Conservation (phyloP, 495 filamentous ascomycete genomes). For the Talaromyces ruber region DNA sequence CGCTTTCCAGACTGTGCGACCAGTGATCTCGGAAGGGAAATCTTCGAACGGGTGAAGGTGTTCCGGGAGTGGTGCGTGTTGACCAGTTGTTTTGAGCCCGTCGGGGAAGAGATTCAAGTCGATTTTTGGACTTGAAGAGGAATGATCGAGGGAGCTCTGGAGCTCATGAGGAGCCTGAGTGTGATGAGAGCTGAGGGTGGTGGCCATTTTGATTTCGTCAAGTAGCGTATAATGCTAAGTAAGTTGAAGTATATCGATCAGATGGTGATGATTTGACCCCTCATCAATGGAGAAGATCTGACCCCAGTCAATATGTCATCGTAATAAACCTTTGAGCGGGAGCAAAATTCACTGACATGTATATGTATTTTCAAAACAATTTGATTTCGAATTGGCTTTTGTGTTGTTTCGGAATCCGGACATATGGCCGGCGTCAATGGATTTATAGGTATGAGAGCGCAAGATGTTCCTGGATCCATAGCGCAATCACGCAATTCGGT, state of each 20-base stretch:
- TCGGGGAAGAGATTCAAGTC: constrained; percentile 38
- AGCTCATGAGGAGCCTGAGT: not conserved
- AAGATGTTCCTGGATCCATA: not conserved
- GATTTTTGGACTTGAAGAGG: not conserved
- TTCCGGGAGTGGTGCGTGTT: constrained; percentile 66
- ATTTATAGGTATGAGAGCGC: not conserved
- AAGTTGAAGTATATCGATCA: not conserved
- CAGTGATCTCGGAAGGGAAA: constrained; percentile 67
- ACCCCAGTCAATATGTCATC: not conserved
- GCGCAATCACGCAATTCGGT: not conserved
- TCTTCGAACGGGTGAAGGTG: constrained; percentile 56
- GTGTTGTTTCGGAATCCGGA: not conserved
- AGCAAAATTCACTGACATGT: not conserved
- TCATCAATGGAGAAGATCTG: not conserved
- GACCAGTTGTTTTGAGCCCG: constrained; percentile 64
- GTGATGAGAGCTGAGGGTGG: not conserved
- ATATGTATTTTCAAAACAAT: not conserved
- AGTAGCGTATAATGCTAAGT: not conserved
- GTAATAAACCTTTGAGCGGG: not conserved
- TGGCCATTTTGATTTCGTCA: not conserved
- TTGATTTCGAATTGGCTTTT: not conserved
- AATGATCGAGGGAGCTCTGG: not conserved
- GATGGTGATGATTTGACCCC: not conserved
- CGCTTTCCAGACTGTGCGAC: constrained; percentile 70
- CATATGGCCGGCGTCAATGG: not conserved